Evolutionary conservation across 2,329 filamentous ascomycete species (phyloP).

Genomic region (Cryphonectria parasitica): DNA sequence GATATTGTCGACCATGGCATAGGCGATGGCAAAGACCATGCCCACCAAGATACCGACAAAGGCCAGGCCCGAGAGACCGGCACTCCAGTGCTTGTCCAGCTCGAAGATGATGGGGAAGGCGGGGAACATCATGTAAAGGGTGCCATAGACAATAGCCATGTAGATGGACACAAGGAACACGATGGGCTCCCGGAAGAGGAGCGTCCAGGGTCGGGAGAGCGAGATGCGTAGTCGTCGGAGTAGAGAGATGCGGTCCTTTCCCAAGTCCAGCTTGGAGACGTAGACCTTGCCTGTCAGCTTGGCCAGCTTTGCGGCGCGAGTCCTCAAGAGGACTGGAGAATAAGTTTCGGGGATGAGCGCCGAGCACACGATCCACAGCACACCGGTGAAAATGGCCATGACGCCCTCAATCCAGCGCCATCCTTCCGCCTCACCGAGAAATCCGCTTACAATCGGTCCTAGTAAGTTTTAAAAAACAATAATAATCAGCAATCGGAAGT

Average conservation of each 20-base stretch:
- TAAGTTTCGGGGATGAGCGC: conserved; percentile 64
- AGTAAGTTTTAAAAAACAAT: not conserved
- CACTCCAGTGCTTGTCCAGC: conserved; percentile 59
- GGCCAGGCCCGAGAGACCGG: conserved; percentile 64
- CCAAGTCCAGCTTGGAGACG: conserved; percentile 54
- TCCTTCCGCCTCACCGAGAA: conserved; percentile 64
- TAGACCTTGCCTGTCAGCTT: conserved; percentile 60
- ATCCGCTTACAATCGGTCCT: conserved; percentile 68
- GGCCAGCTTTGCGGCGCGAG: conserved; percentile 55
- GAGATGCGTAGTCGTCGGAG: conserved; percentile 59
- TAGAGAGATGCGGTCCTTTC: conserved; percentile 44
- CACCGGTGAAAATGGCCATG: conserved; percentile 65
- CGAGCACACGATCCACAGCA: conserved; percentile 59
- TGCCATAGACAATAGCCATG: conserved; percentile 33
- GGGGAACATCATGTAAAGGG: conserved; percentile 51
- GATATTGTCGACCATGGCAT: conserved; percentile 59
- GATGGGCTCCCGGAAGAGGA: conserved; percentile 70
- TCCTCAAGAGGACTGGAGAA: conserved; percentile 59
- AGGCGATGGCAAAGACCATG: conserved; percentile 62
- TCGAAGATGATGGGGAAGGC: conserved; percentile 71
- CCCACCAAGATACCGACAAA: conserved; percentile 73
- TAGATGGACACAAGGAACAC: conserved; percentile 24
- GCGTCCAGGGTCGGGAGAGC: conserved; percentile 67
- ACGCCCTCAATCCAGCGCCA: conserved; percentile 75
- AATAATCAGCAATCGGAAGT: conserved; percentile 4